Base-by-base conservation (phyloP, 345 rosid genomes). In the Corchorus olitorius region DNA sequence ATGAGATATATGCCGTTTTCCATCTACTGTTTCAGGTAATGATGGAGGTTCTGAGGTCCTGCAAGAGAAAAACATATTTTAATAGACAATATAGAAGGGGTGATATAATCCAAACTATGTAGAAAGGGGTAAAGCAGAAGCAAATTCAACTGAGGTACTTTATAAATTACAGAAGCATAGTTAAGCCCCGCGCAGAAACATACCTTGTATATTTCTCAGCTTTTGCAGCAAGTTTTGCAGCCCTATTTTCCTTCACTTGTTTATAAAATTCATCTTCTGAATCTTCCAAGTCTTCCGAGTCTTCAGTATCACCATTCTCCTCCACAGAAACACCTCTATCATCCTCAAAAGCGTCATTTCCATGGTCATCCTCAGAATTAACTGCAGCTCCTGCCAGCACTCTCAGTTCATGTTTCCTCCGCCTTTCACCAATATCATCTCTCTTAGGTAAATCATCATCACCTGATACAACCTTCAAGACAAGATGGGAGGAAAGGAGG, bases 391-490 rank as follows among this genome's bases (percentile, higher is more conserved):
- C 87, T 53, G 94, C 90, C 82, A 95, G 83, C 67, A 93, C 94
- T 83, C 88, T 85, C 37, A 93, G 88, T 82, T 95, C 99, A 78
- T 87, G 87, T 76, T 90, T 91, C 84, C 94, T 89, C 81, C 98
- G 89, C 80, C 98, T 86, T 83, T 93, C 98, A 77, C 99, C 99
- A 76, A 95, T 90, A 79, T 94, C 98, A 85, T 94, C 98, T 75
- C 98, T 84, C 84, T 65, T 88, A 0, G 97, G 98, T 75, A 94
- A 77, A 84, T 94, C 97, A 81, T 91, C 97, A 74, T 93, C 98
- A 70, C 99, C 98, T 34, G 90, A 91, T 69, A 95, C 67, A 78
- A 84, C 86, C 98, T 92, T 77, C 65, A 60, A 64, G 54, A 59
- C 70, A 78, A 37, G 13, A 64, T 66, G 74, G 33, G 15, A 70